Base-by-base conservation (phyloP, 495 filamentous ascomycete species). In the Penicillium subrubescens region DNA sequence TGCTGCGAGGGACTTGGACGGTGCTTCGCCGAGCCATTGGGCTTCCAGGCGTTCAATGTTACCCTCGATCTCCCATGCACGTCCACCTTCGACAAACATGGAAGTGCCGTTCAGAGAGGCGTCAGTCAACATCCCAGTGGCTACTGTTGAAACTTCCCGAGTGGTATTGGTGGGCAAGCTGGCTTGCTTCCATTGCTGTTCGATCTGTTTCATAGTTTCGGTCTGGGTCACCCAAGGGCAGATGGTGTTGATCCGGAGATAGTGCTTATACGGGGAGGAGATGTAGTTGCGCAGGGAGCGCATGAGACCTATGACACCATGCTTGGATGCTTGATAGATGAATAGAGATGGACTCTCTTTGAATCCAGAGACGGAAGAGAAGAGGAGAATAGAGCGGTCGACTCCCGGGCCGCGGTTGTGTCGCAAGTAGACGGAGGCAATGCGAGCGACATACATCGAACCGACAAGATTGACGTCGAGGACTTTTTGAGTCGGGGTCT, bases 171-270 rank as follows among this genome's bases (percentile, higher is more conserved):
- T 59, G 0, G 84, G 83, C 51, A 85, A 69, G 12, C 73, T 73
- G 29, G 77, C 80, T 60, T 75, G 67, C 21, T 69, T 61, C 83
- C 84, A 86, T 15, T 68, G 67, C 12, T 77, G 69, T 51, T 76
- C 67, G 19, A 84, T 74, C 17, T 76, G 79, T 44, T 73, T 71
- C 10, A 80, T 75, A 19, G 81, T 77, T 12, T 74, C 72, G 8
- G 79, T 84, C 48, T 78, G 67, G 2, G 82, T 84, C 70, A 82
- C 80, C 83, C 82, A 86, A 1, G 84, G 84, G 64, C 83, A 85
- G 57, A 86, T 76, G 15, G 80, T 79, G 65, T 86, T 87, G 60
- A 81, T 77, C 23, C 84, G 79, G 23, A 86, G 70, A 39, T 72
- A 68, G 64, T 81, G 77, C 59, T 71, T 73, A 59, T 76, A 76